phyloP scores from a whole-genome alignment of 495 filamentous ascomycete genomes.

The Saxispiralis lemnorum region DNA sequence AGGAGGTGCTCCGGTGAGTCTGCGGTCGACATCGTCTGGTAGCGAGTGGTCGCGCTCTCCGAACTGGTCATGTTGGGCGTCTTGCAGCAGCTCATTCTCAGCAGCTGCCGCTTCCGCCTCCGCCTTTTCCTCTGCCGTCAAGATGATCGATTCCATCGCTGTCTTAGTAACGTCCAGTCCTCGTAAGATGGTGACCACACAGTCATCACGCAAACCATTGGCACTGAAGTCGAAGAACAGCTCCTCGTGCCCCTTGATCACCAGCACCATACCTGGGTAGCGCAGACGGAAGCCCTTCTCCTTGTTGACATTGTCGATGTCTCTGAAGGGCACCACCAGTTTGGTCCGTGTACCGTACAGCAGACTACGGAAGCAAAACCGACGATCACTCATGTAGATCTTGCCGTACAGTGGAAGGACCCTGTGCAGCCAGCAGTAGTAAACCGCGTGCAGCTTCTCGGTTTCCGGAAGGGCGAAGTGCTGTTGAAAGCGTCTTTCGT shows the following conservation, averaged over 20 bases:
- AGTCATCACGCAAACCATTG: constrained; percentile 68
- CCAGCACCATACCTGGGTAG: constrained; percentile 77
- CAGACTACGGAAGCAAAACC: constrained; percentile 85
- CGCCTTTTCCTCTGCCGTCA: constrained; percentile 50
- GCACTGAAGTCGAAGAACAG: constrained; percentile 87
- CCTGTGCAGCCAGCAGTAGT: constrained; percentile 72
- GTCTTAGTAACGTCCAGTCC: constrained; percentile 55
- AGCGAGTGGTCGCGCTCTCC: constrained; percentile 34
- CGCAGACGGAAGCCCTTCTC: constrained; percentile 90
- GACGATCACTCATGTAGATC: constrained; percentile 80
- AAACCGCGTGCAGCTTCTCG: constrained; percentile 78
- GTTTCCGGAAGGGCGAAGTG: constrained; percentile 76
- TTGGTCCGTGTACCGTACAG: constrained; percentile 83
- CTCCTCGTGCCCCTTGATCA: constrained; percentile 87
- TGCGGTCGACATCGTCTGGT: neutral
- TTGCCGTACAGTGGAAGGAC: constrained; percentile 91
- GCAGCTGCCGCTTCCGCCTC: constrained; percentile 61
- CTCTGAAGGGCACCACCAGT: constrained; percentile 73
- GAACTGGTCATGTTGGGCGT: constrained; percentile 49
- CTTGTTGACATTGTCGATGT: constrained; percentile 86
- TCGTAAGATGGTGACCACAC: constrained; percentile 60
- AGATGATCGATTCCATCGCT: constrained; percentile 50
- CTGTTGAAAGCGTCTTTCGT: constrained; percentile 61
- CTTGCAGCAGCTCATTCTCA: constrained; percentile 66
- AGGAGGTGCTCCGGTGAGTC: constrained; percentile 37